Evolutionary conservation across 805 yeast genomes (phyloP), one percentile per base, ranked within the genome.

Genomic region (Saccharomyces mikatae): DNA sequence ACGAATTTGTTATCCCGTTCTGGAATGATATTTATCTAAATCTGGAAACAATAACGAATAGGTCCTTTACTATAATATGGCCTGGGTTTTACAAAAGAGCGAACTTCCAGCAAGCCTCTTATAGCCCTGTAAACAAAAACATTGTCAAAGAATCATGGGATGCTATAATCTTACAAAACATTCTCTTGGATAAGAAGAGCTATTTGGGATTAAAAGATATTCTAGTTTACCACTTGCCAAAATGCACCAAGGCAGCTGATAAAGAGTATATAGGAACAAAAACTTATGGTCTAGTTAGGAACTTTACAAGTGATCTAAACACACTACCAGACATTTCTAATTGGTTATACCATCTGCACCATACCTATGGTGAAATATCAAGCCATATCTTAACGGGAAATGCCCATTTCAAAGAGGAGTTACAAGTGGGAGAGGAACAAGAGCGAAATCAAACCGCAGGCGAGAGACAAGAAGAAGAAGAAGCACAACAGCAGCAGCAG

Each of bases 281-380:
- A 48, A 55, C 57, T 1, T 66, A 64, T 52, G 72, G 72, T 1
- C 58, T 66, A 2, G 56, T 69, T 1, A 58, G 62, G 28, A 65
- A 64, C 54, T 69, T 69, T 52, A 51, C 62, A 11, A 51, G 58
- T 21, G 58, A 62, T 14, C 58, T 61, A 10, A 60, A 63, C 28
- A 61, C 60, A 41, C 44, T 68, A 9, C 52, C 67, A 1, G 60
- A 59, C 36, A 24, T 69, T 13, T 66, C 71, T 1, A 69, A 69
- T 51, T 69, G 73, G 73, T 48, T 69, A 2, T 62, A 66, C 44
- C 66, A 68, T 55, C 56, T 65, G 44, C 68, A 66, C 52, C 56
- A 64, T 9, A 56, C 61, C 6, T 62, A 67, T 55, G 68, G 57
- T 4, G 51, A 54, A 1, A 48, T 69, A 21, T 68, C 72, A 2